phyloP scores from a whole-genome alignment of 345 rosid species.

The Lepidium aucheri region DNA sequence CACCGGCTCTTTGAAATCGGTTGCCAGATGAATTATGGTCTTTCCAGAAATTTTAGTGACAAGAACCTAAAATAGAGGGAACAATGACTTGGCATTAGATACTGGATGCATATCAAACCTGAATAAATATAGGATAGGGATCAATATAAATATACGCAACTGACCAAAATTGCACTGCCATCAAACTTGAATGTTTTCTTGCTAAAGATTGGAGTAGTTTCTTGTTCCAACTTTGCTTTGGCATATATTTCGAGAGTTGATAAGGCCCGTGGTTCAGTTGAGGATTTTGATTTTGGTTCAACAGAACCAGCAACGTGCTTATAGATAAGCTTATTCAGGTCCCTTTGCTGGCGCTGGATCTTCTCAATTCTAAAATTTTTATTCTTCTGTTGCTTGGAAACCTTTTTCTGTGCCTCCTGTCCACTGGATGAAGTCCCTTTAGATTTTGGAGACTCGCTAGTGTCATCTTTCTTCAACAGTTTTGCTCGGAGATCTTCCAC shows the following conservation, averaged over 20 bases:
- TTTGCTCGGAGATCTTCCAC: slow-evolving; percentile 63
- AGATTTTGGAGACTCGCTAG: slow-evolving; percentile 34
- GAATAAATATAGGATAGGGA: not conserved
- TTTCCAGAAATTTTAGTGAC: slow-evolving; percentile 59
- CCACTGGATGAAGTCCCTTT: slow-evolving; percentile 32
- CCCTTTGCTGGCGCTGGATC: slow-evolving; percentile 75
- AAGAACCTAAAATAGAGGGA: slow-evolving; percentile 47
- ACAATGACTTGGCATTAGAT: slow-evolving; percentile 9
- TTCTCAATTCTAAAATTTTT: slow-evolving; percentile 40
- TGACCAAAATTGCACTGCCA: slow-evolving; percentile 67
- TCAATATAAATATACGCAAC: slow-evolving; percentile 21
- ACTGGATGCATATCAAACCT: not conserved
- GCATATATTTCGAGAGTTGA: slow-evolving; percentile 54
- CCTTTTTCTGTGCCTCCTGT: slow-evolving; percentile 40
- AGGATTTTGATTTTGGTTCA: slow-evolving; percentile 26
- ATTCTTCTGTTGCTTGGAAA: slow-evolving; percentile 28
- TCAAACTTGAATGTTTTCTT: slow-evolving; percentile 67
- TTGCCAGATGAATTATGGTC: slow-evolving; percentile 55
- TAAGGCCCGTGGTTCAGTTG: slow-evolving; percentile 45
- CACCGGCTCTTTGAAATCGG: slow-evolving; percentile 63
- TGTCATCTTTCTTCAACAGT: slow-evolving; percentile 46
- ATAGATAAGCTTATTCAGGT: slow-evolving; percentile 52
- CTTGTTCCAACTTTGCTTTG: slow-evolving; percentile 48
- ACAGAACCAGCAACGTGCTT: slow-evolving; percentile 37
- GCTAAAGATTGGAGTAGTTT: slow-evolving; percentile 42